Conservation (phyloP, 1,284 basidiomycete species). For the Ceratobasidium sp. region DNA sequence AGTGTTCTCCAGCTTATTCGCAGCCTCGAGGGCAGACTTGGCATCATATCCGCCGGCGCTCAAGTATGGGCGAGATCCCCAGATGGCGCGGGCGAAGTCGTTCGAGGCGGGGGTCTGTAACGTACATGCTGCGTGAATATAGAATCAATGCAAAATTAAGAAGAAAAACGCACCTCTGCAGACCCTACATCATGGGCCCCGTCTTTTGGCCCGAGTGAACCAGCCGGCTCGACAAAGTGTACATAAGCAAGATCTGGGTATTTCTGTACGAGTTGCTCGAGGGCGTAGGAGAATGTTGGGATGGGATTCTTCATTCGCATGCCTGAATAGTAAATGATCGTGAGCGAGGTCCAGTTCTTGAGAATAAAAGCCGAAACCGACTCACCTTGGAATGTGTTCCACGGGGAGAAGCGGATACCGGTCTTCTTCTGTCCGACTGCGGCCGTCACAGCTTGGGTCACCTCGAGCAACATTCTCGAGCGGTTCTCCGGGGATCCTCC, state of each 20-base stretch:
- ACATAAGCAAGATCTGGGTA: conserved; percentile 12
- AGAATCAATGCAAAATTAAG: conserved; percentile 41
- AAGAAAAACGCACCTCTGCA: conserved; percentile 52
- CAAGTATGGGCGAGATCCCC: conserved; percentile 45
- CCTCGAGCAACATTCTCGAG: conserved; percentile 52
- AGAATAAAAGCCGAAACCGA: not conserved
- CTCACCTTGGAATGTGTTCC: conserved; percentile 48
- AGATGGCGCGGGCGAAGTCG: conserved; percentile 24
- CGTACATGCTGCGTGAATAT: conserved; percentile 43
- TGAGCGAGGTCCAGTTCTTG: not conserved
- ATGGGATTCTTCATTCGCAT: conserved; percentile 37
- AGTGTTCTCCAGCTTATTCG: conserved; percentile 44
- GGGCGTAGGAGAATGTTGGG: conserved; percentile 35
- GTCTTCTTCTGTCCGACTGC: conserved; percentile 53
- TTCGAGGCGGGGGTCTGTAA: not conserved
- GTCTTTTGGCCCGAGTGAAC: conserved; percentile 43
- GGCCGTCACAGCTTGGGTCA: conserved; percentile 50
- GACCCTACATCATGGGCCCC: conserved; percentile 45
- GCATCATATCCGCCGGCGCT: conserved; percentile 50
- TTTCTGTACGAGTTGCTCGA: conserved; percentile 3
- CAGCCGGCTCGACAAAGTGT: conserved; percentile 35
- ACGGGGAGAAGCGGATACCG: conserved; percentile 54
- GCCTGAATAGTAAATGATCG: not conserved
- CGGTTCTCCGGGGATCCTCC: conserved; percentile 57
- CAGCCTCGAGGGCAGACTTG: conserved; percentile 46